Percentiles rank a stretch among this genome's conserved stretches.
phyloP scores from a whole-genome alignment of 352 stramenopile genomes.

The Globisporangium alternatum region DNA sequence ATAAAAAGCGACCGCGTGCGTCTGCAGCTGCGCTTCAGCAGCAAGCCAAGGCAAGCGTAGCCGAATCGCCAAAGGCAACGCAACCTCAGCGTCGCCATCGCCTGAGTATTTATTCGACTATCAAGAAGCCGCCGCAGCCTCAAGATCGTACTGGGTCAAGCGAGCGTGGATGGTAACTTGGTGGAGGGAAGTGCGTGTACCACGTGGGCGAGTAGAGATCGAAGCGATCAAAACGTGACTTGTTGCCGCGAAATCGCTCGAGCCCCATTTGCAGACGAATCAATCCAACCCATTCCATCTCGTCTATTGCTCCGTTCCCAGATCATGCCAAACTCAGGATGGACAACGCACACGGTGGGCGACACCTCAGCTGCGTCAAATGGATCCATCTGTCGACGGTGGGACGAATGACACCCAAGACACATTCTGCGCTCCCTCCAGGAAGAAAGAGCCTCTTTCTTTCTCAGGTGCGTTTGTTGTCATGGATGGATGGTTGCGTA shows the following conservation, averaged over 20 bases:
- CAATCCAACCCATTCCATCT: too few species aligned
- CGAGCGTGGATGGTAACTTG: not conserved
- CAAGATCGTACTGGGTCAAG: not conserved
- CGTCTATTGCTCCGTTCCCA: too few species aligned
- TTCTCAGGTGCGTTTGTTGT: too few species aligned
- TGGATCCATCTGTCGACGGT: too few species aligned
- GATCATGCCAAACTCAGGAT: too few species aligned
- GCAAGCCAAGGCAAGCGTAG: not conserved
- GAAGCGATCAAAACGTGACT: not conserved
- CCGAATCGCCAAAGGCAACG: not conserved
- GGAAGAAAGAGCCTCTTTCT: too few species aligned
- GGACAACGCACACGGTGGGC: too few species aligned
- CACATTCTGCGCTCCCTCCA: too few species aligned
- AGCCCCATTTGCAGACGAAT: not conserved
- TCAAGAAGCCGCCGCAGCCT: constrained; percentile 22
- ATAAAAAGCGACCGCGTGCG: not conserved
- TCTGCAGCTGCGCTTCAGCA: not conserved
- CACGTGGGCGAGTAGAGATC: not conserved
- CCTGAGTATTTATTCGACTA: constrained; percentile 36
- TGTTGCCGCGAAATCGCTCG: not conserved
- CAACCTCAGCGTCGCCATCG: constrained; percentile 23
- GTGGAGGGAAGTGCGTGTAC: not conserved
- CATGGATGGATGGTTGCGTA: too few species aligned
- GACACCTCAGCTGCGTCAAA: too few species aligned
- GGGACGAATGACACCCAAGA: too few species aligned